phyloP scores from a whole-genome alignment of 2,329 filamentous ascomycete genomes.

The Amesomyces nigricolor region DNA sequence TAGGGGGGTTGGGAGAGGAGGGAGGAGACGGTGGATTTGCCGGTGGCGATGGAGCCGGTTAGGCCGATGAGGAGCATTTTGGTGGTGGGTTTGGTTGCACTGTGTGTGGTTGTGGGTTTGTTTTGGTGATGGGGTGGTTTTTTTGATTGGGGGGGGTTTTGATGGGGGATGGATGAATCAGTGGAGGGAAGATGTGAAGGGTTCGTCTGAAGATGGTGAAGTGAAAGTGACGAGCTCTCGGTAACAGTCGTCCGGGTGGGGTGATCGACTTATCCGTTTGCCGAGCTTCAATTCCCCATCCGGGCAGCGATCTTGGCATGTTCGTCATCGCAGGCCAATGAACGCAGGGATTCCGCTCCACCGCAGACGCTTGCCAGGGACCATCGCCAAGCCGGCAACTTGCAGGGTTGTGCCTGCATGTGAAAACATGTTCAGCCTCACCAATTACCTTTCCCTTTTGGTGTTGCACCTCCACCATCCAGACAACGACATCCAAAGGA shows the following conservation, averaged over 20 bases:
- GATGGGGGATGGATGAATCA: not conserved
- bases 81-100: not conserved
- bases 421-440: not conserved
- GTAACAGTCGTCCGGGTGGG: not conserved
- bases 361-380: too few species aligned
- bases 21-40: slow-evolving; percentile 90
- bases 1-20: slow-evolving; percentile 77
- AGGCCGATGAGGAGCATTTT: slow-evolving; percentile 92
- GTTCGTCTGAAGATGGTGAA: not conserved
- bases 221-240: not conserved
- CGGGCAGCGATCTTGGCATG: slow-evolving; percentile 10
- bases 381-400: not conserved
- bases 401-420: slow-evolving; percentile 6
- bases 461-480: too few species aligned
- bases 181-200: not conserved
- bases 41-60: slow-evolving; percentile 94
- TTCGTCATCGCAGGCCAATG: slow-evolving; percentile 9
- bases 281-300: slow-evolving; percentile 10
- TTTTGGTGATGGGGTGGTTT: not conserved
- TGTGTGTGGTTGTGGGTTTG: not conserved
- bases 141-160: too few species aligned
- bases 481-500: too few species aligned
- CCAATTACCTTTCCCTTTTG: not conserved
- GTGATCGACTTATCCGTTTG: not conserved
- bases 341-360: not conserved